Base-by-base conservation (phyloP, 2,329 filamentous ascomycete species). In the Paraphaeosphaeria sporulosa region DNA sequence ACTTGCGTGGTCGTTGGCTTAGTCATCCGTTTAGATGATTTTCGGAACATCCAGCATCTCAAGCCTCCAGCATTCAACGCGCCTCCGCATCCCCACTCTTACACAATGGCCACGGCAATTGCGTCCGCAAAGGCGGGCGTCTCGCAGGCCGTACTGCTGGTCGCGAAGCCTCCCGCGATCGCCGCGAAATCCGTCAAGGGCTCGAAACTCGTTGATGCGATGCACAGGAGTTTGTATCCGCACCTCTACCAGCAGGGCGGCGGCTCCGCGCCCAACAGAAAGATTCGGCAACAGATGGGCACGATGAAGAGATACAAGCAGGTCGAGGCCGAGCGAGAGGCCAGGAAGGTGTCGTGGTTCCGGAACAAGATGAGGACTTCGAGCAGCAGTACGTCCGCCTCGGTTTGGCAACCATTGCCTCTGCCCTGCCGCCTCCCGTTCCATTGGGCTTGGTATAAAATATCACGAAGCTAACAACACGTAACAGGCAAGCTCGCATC, bases 61-160 rank as follows among this genome's bases (percentile, higher is more conserved):
- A 58, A 56, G 55, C 52, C 51, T 53, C 49, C 42, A 46, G 57
- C 50, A 58, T 25, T 49, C 27, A 34, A 32, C 25, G 46, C 46
- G 42, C 34, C 40, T 21, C 15, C 34, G 25, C 49, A 15, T 15
- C 34, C 23, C 44, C 57, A 59, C 51, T n/a, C 53, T 46, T 25
- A 19, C 32, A 46, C 66, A 70, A 93, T 92, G 84, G 83, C 86
- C 67, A 82, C 86, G 66, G 79, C 85, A 61, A 72, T 84, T 72
- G 80, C 86, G 58, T 79, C 83, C 49, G 75, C 83, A 79, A 88
- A 90, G 86, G 90, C 90, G 63, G 62, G 65, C 32, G 69, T 63
- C 55, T 63, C 70, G 54, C 52, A 55, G 21, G 44, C 55, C 43
- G 9, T 61, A 13, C 43, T 57, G 8, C 17, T 38, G 21, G 30